phyloP scores from a whole-genome alignment of 768 basidiomycete genomes.

The Tremella mesenterica region DNA sequence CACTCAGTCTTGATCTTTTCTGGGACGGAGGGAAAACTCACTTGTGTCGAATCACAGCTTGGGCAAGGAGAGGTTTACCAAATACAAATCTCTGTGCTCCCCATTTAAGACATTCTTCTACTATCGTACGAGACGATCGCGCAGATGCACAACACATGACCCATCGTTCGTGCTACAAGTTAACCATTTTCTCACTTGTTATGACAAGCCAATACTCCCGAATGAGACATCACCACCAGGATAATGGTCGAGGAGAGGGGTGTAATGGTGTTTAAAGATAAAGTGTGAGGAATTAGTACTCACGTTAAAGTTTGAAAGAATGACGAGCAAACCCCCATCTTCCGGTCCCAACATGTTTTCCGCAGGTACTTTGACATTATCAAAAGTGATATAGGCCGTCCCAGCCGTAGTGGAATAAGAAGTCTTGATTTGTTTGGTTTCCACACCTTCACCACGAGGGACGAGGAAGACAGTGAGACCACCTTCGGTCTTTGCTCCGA shows the following conservation, averaged over 20 bases:
- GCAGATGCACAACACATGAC: constrained; percentile 74
- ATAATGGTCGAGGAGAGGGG: too few species aligned
- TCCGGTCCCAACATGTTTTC: constrained; percentile 78
- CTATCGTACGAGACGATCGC: constrained; percentile 61
- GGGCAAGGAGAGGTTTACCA: constrained; percentile 67
- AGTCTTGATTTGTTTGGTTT: constrained; percentile 79
- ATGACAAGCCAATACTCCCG: too few species aligned
- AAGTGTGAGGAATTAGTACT: constrained; percentile 4
- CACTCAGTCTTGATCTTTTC: neutral
- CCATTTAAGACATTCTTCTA: constrained; percentile 90
- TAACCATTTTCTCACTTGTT: neutral
- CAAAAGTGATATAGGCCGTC: constrained; percentile 67
- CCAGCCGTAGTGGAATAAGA: constrained; percentile 83
- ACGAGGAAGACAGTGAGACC: constrained; percentile 80
- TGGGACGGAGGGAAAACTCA: constrained; percentile 12
- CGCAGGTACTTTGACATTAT: constrained; percentile 77
- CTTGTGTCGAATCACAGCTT: constrained; percentile 80
- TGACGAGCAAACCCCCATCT: constrained; percentile 67
- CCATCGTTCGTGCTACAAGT: constrained; percentile 69
- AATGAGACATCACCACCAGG: too few species aligned
- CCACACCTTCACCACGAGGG: constrained; percentile 69
- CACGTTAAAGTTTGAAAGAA: constrained; percentile 73
- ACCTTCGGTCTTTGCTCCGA: constrained; percentile 56
- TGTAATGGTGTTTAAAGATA: too few species aligned
- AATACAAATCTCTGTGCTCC: constrained; percentile 80